Evolutionary conservation across 345 rosid species (phyloP), one percentile per base, ranked within the genome.

Genomic region (Corymbia maculata): DNA sequence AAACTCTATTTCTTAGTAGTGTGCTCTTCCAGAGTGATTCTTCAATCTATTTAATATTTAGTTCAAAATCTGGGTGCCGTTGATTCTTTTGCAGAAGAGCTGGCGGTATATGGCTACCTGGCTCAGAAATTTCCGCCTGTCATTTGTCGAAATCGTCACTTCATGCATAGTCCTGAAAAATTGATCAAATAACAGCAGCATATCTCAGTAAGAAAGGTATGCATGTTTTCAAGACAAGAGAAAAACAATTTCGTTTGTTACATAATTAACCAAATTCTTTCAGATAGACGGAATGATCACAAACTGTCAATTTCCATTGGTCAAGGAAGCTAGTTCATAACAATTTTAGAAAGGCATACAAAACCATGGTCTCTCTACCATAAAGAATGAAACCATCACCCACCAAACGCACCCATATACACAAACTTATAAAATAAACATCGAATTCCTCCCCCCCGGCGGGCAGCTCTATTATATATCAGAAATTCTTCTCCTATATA

Each of bases 71-170:
- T 49, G 85, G 85, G 50, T 42, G 66, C 42, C 16, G 16, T 47
- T 21, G 7, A 59, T 75, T 42, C 85, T 50, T 28, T 50, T 51
- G 55, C 85, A 88, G n/a, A 26, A 88, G 53, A 91, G 44, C 85
- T n/a, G 86, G 42, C 89, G 82, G 86, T 84, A 57, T 36, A 87
- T 32, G 79, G 82, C 51, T 91, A 95, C 97, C 97, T 93, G 95
- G 70, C 94, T 90, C 13, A 94, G 94, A 88, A 95, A 94, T 89
- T 94, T 94, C 85, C 94, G 95, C 90, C 93, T 91, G 92, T 94
- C 97, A 90, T 49, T 90, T 85, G 97, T 94, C 70, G 96, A 94
- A 88, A 95, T 93, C 30, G 95, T 94, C 86, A 95, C 93, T 92
- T 95, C 97, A 90, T 94, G 96, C 95, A 92, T 91, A 88, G 93